Conservation (phyloP, 768 basidiomycete genomes). For the Chalciporus sphaerocephalus region DNA sequence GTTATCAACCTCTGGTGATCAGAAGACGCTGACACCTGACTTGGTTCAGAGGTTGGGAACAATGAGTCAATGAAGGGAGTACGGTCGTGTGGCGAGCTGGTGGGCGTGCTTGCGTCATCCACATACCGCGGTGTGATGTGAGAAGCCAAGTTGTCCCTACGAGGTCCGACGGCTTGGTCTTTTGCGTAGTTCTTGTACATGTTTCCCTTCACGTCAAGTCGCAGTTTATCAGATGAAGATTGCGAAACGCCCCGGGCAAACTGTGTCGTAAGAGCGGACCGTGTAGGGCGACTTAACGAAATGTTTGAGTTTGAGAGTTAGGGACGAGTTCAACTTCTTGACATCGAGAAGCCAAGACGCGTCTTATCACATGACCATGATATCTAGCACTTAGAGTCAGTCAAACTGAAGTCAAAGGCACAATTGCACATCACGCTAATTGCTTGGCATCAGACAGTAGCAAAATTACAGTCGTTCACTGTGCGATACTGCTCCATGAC, state of each 20-base stretch:
- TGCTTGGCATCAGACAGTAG: not conserved
- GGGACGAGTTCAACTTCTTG: not conserved
- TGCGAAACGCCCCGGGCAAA: too few relatives aligned
- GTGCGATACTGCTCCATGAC: not conserved
- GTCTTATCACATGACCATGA: not conserved
- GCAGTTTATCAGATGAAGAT: not conserved
- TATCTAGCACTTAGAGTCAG: not conserved
- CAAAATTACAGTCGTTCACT: not conserved
- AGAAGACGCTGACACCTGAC: not conserved
- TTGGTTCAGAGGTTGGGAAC: not conserved
- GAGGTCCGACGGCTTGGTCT: not conserved
- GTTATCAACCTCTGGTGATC: slow-evolving; percentile 2
- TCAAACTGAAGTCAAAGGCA: not conserved
- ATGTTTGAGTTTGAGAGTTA: not conserved
- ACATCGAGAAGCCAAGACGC: not conserved
- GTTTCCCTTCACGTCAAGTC: not conserved
- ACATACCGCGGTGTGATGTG: not conserved
- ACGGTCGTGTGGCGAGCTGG: not conserved
- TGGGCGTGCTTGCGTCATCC: not conserved
- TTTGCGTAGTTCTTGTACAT: not conserved
- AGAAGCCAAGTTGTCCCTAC: not conserved
- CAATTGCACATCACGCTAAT: not conserved
- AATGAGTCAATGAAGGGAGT: slow-evolving; percentile 16
- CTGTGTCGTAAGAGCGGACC: too few relatives aligned
- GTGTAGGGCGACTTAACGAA: too few relatives aligned